Percentiles rank a stretch among this genome's conserved stretches.
Conservation (phyloP, 192 early-diverging fungal genomes). For the Coemansia pectinata region DNA sequence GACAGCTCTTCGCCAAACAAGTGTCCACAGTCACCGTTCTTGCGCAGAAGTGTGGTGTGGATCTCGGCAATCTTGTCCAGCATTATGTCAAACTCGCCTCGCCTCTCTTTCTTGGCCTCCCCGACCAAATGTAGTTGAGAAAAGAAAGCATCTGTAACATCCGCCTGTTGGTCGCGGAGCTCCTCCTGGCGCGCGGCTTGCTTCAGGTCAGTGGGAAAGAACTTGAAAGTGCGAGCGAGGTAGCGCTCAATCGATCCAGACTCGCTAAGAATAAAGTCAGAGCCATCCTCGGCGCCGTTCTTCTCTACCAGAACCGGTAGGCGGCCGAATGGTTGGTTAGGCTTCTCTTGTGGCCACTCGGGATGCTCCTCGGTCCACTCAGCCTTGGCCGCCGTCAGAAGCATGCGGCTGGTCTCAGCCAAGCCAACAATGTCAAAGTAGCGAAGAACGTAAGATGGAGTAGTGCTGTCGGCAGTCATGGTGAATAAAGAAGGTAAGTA, state of each 20-base stretch:
- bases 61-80: slow-evolving; percentile 27
- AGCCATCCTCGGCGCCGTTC: slow-evolving; percentile 32
- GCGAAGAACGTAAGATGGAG: slow-evolving; percentile 27
- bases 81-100: slow-evolving; percentile 15
- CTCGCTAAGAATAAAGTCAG: slow-evolving; percentile 44
- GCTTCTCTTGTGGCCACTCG: slow-evolving; percentile 58
- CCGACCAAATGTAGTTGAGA: neutral
- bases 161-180: slow-evolving; percentile 25
- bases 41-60: slow-evolving; percentile 34
- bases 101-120: slow-evolving; percentile 15
- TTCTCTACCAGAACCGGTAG: slow-evolving; percentile 58
- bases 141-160: slow-evolving; percentile 1
- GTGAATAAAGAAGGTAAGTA: neutral
- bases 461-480: neutral
- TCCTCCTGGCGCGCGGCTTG: slow-evolving; percentile 38
- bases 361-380: slow-evolving; percentile 49
- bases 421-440: slow-evolving; percentile 38
- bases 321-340: slow-evolving; percentile 53
- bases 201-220: slow-evolving; percentile 33
- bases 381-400: slow-evolving; percentile 49
- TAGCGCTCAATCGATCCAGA: slow-evolving; percentile 57
- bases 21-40: slow-evolving; percentile 59
- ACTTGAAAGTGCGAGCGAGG: slow-evolving; percentile 48
- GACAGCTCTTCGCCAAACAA: slow-evolving; percentile 48
- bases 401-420: slow-evolving; percentile 25